Percentiles rank a stretch among this genome's conserved stretches.
These are phyloP conservation scores for Penicillium waksmanii DNA, from an alignment of 495 filamentous ascomycete species.

Conservation along the genomic window DNA sequence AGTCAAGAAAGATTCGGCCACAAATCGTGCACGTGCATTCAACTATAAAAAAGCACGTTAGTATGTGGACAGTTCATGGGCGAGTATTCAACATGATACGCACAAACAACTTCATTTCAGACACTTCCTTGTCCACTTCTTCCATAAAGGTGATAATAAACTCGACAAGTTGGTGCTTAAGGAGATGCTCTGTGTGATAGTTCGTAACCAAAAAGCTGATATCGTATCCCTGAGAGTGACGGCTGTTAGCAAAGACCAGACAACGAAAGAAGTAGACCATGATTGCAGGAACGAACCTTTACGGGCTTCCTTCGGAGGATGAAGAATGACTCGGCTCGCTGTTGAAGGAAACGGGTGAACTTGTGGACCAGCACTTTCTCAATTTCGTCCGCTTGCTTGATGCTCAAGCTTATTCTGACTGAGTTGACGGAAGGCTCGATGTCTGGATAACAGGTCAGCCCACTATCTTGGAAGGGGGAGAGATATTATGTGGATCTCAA, in stretches of 20 bases:
- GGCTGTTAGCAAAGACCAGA: slow-evolving; percentile 16
- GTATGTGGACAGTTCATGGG: too few species aligned
- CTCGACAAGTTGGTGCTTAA: slow-evolving; percentile 98
- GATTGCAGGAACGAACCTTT: slow-evolving; percentile 61
- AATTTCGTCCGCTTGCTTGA: slow-evolving; percentile 99
- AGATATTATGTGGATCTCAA: background rate
- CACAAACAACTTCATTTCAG: slow-evolving; percentile 99
- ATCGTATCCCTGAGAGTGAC: slow-evolving; percentile 77
- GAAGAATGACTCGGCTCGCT: slow-evolving; percentile 97
- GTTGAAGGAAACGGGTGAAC: slow-evolving; percentile 93
- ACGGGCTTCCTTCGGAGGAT: slow-evolving; percentile 93
- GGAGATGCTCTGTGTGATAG: slow-evolving; percentile 95
- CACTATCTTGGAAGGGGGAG: background rate
- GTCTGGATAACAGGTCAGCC: background rate
- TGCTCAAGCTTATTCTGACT: slow-evolving; percentile 92
- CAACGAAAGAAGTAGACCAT: background rate
- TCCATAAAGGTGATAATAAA: slow-evolving; percentile 99
- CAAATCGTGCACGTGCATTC: slow-evolving; percentile 96
- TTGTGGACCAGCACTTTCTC: slow-evolving; percentile 91
- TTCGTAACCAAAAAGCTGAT: slow-evolving; percentile 99
- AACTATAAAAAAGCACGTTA: slow-evolving; percentile 54
- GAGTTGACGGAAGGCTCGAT: slow-evolving; percentile 91
- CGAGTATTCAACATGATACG: slow-evolving; percentile 32
- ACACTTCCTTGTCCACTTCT: slow-evolving; percentile 99
- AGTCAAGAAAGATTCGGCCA: slow-evolving; percentile 96